Conservation (phyloP, 140 eudicot species). For the Bidens hawaiensis region DNA sequence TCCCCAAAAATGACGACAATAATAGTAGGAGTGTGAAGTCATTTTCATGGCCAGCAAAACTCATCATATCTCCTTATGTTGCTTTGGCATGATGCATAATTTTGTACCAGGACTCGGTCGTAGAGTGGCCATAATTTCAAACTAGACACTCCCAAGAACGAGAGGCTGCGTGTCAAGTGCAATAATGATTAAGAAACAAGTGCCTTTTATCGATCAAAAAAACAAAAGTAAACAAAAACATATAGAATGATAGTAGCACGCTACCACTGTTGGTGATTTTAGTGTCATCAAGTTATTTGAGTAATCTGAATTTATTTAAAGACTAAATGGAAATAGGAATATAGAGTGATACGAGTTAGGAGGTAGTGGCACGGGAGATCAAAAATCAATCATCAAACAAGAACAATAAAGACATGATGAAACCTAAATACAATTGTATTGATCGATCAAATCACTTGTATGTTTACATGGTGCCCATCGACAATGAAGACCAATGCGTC, state of each 20-base stretch:
- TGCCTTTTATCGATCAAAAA: background rate
- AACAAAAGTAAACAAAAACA: background rate
- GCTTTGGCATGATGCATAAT: slow-evolving; percentile 29
- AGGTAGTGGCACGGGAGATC: too few species aligned
- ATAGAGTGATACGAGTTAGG: too few species aligned
- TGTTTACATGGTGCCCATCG: too few species aligned
- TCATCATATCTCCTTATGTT: slow-evolving; percentile 27
- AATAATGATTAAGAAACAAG: background rate
- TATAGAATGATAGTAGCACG: background rate
- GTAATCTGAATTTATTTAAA: too few species aligned
- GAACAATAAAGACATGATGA: too few species aligned
- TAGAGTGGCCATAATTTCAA: background rate
- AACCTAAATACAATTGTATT: too few species aligned
- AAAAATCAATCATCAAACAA: too few species aligned
- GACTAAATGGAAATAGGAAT: too few species aligned
- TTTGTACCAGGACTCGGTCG: background rate
- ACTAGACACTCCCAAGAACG: background rate
- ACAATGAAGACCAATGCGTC: too few species aligned
- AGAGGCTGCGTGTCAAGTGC: background rate
- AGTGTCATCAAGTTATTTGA: too few species aligned
- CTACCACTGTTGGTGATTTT: too few species aligned
- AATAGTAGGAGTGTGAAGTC: slow-evolving; percentile 23
- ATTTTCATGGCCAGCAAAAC: slow-evolving; percentile 31
- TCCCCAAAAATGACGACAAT: slow-evolving; percentile 35
- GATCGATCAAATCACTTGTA: too few species aligned